phyloP scores from a whole-genome alignment of 352 stramenopile species.

The Pythium aristosporum region DNA sequence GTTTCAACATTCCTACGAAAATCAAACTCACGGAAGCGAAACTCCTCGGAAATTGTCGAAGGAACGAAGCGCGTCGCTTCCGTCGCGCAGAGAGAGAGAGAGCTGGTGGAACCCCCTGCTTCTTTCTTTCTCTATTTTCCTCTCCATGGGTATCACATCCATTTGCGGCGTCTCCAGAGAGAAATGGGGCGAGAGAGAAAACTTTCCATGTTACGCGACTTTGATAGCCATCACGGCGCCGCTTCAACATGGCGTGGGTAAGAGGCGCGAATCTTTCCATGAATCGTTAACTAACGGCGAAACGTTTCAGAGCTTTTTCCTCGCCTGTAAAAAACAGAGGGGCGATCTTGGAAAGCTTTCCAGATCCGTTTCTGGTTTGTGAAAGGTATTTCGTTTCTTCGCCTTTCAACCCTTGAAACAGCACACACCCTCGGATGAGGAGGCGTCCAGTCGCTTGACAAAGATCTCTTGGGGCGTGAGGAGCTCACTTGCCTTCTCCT shows the following conservation, averaged over 20 bases:
- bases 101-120: not conserved
- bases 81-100: slow-evolving; percentile 4
- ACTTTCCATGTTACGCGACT: slow-evolving; percentile 15
- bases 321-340: not conserved
- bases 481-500: no score
- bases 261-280: slow-evolving; percentile 26
- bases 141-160: not conserved
- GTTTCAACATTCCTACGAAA: slow-evolving; percentile 12
- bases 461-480: not conserved
- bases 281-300: slow-evolving; percentile 21
- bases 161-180: not conserved
- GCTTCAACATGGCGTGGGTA: slow-evolving; percentile 15
- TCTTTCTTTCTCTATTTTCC: slow-evolving; percentile 13
- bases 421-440: slow-evolving; percentile 3
- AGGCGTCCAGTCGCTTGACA: slow-evolving; percentile 4
- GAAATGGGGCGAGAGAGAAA: not conserved
- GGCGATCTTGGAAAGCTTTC: slow-evolving; percentile 3
- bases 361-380: slow-evolving; percentile 23
- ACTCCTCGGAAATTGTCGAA: slow-evolving; percentile 21
- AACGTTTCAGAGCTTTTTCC: slow-evolving; percentile 16
- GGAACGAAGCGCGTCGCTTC: slow-evolving; percentile 19
- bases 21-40: not conserved
- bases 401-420: slow-evolving; percentile 9
- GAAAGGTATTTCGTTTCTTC: slow-evolving; percentile 1
- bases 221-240: slow-evolving; percentile 29